phyloP scores from a whole-genome alignment of 768 basidiomycete genomes.

The Russula griseocarnosa region DNA sequence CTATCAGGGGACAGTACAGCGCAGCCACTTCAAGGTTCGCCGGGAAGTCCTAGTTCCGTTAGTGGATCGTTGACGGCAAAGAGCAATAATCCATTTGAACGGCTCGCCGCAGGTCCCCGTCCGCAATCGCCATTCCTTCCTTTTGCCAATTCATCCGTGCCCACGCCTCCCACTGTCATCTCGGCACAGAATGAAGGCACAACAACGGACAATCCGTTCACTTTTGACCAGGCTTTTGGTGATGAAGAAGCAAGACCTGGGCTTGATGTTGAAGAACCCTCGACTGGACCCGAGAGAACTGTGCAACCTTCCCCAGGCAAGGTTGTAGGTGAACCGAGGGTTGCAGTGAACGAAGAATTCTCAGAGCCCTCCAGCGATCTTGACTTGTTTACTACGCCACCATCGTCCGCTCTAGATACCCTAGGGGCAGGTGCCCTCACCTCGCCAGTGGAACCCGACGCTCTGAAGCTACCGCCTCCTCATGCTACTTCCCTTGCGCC shows the following conservation, averaged over 20 bases:
- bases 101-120: constrained; percentile 45
- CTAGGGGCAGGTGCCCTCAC: background rate
- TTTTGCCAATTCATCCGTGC: constrained; percentile 39
- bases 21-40: constrained; percentile 70
- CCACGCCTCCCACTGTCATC: constrained; percentile 27
- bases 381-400: constrained; percentile 61
- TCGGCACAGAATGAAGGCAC: constrained; percentile 19
- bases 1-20: constrained; percentile 46
- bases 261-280: constrained; percentile 9
- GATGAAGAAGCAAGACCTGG: constrained; percentile 20
- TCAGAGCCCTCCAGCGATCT: constrained; percentile 41
- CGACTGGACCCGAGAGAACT: background rate
- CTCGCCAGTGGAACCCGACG: constrained; percentile 20
- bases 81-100: constrained; percentile 92
- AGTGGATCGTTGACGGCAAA: constrained; percentile 47
- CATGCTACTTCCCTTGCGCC: constrained; percentile 11
- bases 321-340: background rate
- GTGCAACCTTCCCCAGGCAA: constrained; percentile 4
- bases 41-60: constrained; percentile 47
- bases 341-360: constrained; percentile 24
- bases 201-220: constrained; percentile 48
- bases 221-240: constrained; percentile 39
- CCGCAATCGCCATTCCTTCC: constrained; percentile 60
- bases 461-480: constrained; percentile 11
- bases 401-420: constrained; percentile 39